Evolutionary conservation across 768 basidiomycete genomes (phyloP).

Genomic region (Mycena sanguinolenta): DNA sequence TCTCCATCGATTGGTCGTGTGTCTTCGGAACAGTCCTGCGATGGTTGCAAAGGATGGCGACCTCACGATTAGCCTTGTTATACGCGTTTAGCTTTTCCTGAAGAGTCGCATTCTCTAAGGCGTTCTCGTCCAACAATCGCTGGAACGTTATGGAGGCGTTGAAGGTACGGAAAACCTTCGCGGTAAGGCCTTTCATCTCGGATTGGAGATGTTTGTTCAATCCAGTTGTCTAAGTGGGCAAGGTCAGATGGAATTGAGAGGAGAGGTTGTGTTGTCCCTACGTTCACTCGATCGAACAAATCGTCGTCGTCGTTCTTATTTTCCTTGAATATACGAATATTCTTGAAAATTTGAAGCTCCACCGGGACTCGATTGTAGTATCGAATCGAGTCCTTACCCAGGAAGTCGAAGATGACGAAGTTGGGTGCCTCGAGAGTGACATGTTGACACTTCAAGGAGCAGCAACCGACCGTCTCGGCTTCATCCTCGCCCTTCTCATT

Average conservation of each 20-base stretch:
- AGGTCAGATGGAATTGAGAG: conserved; percentile 34
- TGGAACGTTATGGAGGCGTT: conserved; percentile 98
- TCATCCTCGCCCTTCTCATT: conserved; percentile 99
- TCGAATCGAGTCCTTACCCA: conserved; percentile 99
- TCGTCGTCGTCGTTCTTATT: conserved; percentile 90
- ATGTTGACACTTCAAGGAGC: conserved; percentile 96
- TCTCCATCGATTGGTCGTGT: conserved; percentile 94
- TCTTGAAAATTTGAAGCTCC: conserved; percentile 96
- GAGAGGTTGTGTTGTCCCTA: conserved; percentile 54
- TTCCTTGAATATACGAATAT: conserved; percentile 96
- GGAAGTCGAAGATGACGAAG: conserved; percentile 94
- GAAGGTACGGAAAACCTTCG: conserved; percentile 99
- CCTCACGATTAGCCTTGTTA: conserved; percentile 96
- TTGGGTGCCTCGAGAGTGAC: conserved; percentile 92
- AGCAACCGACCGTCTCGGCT: conserved; percentile 99
- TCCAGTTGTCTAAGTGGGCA: conserved; percentile 68
- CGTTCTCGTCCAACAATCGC: conserved; percentile 82
- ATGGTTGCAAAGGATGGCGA: conserved; percentile 99
- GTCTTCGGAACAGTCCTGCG: conserved; percentile 94
- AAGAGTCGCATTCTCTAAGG: conserved; percentile 73
- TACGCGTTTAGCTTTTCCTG: conserved; percentile 98
- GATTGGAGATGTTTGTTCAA: conserved; percentile 93
- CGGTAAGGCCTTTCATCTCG: conserved; percentile 98
- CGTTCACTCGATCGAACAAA: conserved; percentile 95
- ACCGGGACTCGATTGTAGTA: conserved; percentile 95